Base-by-base conservation (phyloP, 2,329 filamentous ascomycete genomes). In the Aciculosporium take region DNA sequence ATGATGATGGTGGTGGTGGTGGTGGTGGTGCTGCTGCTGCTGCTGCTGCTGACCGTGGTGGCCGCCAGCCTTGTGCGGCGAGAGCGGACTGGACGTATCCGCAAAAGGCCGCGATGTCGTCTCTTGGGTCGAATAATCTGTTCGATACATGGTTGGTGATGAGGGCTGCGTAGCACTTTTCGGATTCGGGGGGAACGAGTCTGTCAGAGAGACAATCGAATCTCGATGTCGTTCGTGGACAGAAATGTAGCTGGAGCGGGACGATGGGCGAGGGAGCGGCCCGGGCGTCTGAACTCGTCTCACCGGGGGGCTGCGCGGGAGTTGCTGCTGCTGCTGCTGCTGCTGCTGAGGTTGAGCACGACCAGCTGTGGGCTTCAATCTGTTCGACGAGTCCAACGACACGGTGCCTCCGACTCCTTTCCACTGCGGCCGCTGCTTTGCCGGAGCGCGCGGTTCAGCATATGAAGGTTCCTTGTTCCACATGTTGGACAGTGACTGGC, bases 121-220 rank as follows among this genome's bases (percentile, higher is more conserved):
- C 25, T 55, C 51, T 18, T 54, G 53, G 7, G 48, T 44, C 0
- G 50, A 31, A 10, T 47, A 40, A 2, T 61, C 57, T 5, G 48
- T 50, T 3, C 56, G 46, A 3, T 50, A 46, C 13, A 56, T 44
- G 15, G 46, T 59, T 0, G 70, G 68, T 0, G 74, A 72, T 15
- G 63, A 60, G 1, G 67, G 64, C 9, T 64, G 57, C 6, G 62
- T 56, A 33, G 61, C 62, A 15, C 69, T 64, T 15, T 62, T 53
- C 0, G 69, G 65, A 40, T 69, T 65, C 20, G 74, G 56, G 0
- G 72, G 72, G 44, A 69, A 72, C 1, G 69, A 68, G 42, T 76
- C 73, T 1, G 71, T 71, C 39, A 72, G 63, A 0, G 74, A 76
- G 4, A 74, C 62, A 10, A 74, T 53, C 0, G 74, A 78, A 47